Percentiles rank a stretch among this genome's conserved stretches.
Conservation (phyloP, 1,139 yeast species). For the Geotrichum klebahnii region DNA sequence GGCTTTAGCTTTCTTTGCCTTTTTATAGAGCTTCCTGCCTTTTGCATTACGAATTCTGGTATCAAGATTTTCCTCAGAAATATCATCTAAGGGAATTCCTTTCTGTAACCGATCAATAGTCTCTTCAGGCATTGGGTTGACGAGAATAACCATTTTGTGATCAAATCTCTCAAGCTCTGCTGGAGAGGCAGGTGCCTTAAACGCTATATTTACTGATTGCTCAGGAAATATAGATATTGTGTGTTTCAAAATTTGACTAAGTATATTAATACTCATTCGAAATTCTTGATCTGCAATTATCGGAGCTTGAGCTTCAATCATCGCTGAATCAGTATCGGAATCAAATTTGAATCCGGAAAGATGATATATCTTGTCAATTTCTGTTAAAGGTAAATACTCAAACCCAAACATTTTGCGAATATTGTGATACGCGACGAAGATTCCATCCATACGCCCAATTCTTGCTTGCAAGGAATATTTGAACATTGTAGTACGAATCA, state of each 20-base stretch:
- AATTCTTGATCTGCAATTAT: slow-evolving; percentile 71
- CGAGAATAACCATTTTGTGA: slow-evolving; percentile 31
- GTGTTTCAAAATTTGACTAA: slow-evolving; percentile 51
- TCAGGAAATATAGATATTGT: slow-evolving; percentile 36
- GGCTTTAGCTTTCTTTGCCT: background rate
- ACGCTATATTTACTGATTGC: slow-evolving; percentile 32
- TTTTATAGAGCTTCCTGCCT: slow-evolving; percentile 1
- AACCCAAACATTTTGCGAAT: slow-evolving; percentile 79
- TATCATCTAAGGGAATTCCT: slow-evolving; percentile 7
- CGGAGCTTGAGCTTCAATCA: slow-evolving; percentile 40
- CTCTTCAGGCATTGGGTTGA: slow-evolving; percentile 35
- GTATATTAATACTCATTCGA: slow-evolving; percentile 55
- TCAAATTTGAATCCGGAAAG: slow-evolving; percentile 30
- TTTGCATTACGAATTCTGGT: background rate
- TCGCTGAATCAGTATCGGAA: slow-evolving; percentile 18
- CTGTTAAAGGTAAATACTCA: slow-evolving; percentile 73
- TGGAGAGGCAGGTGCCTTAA: slow-evolving; percentile 29
- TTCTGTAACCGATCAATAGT: slow-evolving; percentile 30
- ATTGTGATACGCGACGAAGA: slow-evolving; percentile 87
- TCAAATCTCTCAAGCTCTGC: slow-evolving; percentile 9
- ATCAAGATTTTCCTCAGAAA: background rate
- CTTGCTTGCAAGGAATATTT: slow-evolving; percentile 89
- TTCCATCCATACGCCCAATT: slow-evolving; percentile 96
- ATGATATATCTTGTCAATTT: slow-evolving; percentile 61
- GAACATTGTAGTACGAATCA: slow-evolving; percentile 69